Evolutionary conservation across 2,329 filamentous ascomycete genomes (phyloP).

Genomic region (Hymenoscyphus scutula): DNA sequence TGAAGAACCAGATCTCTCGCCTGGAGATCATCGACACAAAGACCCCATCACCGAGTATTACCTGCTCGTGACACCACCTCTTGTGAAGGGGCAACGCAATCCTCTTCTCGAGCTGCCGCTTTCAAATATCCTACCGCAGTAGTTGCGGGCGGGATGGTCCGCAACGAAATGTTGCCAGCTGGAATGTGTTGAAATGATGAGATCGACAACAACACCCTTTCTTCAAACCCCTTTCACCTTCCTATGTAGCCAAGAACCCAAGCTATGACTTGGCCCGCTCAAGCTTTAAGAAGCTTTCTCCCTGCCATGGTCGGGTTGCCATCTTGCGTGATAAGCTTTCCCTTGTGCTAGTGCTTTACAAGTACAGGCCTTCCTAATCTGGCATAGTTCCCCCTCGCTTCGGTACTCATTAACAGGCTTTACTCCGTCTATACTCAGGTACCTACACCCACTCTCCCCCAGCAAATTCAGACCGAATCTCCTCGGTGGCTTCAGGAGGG

Average conservation of each 20-base stretch:
- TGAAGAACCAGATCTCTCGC: background rate
- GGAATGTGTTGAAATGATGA: background rate
- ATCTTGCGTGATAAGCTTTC: conserved; percentile 13
- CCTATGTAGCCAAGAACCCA: conserved; percentile 4
- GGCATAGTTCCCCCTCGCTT: conserved; percentile 3
- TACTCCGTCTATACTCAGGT: background rate
- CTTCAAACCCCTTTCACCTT: background rate
- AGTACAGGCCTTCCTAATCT: conserved; percentile 19
- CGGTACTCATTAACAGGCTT: conserved; percentile 2
- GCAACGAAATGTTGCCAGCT: background rate
- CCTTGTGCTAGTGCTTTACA: conserved; percentile 8
- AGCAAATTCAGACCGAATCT: background rate
- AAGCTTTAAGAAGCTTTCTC: conserved; percentile 12
- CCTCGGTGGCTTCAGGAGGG: conserved; percentile 2
- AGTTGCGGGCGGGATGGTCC: background rate
- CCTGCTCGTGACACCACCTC: background rate
- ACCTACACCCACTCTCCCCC: background rate
- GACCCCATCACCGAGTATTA: background rate
- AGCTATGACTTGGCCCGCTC: background rate
- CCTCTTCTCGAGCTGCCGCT: background rate
- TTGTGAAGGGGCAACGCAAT: background rate
- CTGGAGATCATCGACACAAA: background rate
- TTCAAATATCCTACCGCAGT: background rate
- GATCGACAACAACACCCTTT: background rate
- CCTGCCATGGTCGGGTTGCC: background rate